Evolutionary conservation across 2,329 filamentous ascomycete genomes (phyloP).

Genomic region (Penicillium italicum): DNA sequence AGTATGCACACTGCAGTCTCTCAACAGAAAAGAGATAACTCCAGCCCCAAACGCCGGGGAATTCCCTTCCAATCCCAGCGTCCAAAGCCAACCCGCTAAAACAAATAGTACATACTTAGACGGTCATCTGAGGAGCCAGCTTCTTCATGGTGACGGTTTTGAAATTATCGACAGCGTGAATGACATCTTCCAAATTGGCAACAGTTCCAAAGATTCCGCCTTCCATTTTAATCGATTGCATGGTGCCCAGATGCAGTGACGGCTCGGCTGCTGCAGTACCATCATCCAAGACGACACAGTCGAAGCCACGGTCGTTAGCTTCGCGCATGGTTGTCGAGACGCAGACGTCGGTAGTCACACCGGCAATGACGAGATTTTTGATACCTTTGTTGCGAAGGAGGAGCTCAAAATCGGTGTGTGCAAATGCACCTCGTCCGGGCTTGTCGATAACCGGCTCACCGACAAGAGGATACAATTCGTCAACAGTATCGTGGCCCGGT

Average conservation of each 20-base stretch:
- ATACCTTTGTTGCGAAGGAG: conserved; percentile 50
- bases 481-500: conserved; percentile 55
- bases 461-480: conserved; percentile 50
- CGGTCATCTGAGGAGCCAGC: conserved; percentile 40
- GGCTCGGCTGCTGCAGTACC: conserved; percentile 44
- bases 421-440: conserved; percentile 52
- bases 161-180: conserved; percentile 43
- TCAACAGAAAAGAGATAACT: conserved; percentile 4
- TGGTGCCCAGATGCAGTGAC: conserved; percentile 40
- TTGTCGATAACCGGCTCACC: conserved; percentile 54
- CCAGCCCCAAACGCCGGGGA: conserved; percentile 17
- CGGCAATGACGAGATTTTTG: conserved; percentile 52
- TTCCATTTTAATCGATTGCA: conserved; percentile 47
- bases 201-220: conserved; percentile 46
- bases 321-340: conserved; percentile 55
- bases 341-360: conserved; percentile 56
- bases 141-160: conserved; percentile 42
- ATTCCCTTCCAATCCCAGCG: conserved; percentile 7
- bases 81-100: conserved; percentile 17
- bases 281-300: conserved; percentile 52
- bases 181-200: conserved; percentile 38
- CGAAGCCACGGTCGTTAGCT: conserved; percentile 54
- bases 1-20: neutral
- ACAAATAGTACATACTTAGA: conserved; percentile 12
- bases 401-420: conserved; percentile 54